Conservation (phyloP, 148 eudicot genomes). For the Vaccinium macrocarpon region DNA sequence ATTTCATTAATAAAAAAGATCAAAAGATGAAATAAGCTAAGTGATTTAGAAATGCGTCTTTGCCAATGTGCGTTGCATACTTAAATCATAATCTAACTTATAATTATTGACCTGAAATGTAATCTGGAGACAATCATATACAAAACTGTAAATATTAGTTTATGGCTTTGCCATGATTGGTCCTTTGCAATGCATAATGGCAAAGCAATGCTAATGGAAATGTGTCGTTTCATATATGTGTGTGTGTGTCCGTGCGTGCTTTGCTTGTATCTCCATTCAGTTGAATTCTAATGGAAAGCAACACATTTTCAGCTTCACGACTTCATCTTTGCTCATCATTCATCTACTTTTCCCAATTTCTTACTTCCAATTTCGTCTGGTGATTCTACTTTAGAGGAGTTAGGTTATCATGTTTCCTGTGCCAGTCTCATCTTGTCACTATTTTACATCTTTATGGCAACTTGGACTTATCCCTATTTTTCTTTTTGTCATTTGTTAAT, state of each 20-base stretch:
- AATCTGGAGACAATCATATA: not conserved
- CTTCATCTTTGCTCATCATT: not conserved
- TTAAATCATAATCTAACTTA: not conserved
- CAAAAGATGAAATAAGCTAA: not conserved
- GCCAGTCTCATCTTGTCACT: not conserved
- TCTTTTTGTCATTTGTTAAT: not conserved
- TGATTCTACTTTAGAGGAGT: not conserved
- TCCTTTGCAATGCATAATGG: not conserved
- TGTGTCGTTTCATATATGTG: not conserved
- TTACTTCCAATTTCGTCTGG: not conserved
- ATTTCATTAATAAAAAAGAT: too few relatives aligned
- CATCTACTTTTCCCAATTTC: not conserved
- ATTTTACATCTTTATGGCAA: not conserved
- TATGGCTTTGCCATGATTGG: not conserved
- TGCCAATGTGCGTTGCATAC: not conserved
- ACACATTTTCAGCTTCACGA: not conserved
- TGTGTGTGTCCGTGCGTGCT: too few relatives aligned
- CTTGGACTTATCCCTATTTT: not conserved
- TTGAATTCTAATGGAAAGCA: not conserved
- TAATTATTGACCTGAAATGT: not conserved
- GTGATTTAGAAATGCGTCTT: not conserved
- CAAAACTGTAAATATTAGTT: not conserved
- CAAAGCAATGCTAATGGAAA: not conserved
- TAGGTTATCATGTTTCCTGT: constrained; percentile 1
- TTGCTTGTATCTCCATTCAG: not conserved